Conservation (phyloP, 495 filamentous ascomycete genomes). For the Neurospora terricola region DNA sequence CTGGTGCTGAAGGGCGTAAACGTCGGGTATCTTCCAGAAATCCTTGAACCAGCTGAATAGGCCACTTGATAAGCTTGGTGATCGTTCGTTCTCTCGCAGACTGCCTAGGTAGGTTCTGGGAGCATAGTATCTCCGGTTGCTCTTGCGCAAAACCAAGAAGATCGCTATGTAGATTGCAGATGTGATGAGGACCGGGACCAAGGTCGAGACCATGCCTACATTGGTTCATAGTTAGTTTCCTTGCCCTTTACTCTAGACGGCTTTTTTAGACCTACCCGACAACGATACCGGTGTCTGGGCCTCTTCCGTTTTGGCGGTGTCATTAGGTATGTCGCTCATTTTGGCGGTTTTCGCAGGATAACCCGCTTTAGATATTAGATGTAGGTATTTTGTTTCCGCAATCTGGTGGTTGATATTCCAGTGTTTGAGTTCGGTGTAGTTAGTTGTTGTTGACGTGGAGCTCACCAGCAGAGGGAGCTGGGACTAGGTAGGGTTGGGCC, state of each 20-base stretch:
- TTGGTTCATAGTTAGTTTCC: background rate
- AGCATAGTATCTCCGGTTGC: slow-evolving; percentile 68
- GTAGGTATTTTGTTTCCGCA: background rate
- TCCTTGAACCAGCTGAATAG: slow-evolving; percentile 63
- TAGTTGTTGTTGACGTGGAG: background rate
- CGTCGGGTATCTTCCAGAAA: slow-evolving; percentile 74
- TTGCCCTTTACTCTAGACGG: background rate
- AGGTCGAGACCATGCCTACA: slow-evolving; percentile 53
- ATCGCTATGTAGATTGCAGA: slow-evolving; percentile 53
- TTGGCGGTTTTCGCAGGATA: slow-evolving; percentile 12
- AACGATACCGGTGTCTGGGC: slow-evolving; percentile 9
- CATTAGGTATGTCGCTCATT: slow-evolving; percentile 4
- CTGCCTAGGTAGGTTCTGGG: slow-evolving; percentile 80
- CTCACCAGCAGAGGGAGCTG: background rate
- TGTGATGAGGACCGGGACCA: slow-evolving; percentile 58
- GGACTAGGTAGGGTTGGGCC: background rate
- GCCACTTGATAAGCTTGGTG: slow-evolving; percentile 57
- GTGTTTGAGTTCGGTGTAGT: background rate
- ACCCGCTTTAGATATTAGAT: slow-evolving; percentile 3
- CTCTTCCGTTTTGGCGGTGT: background rate
- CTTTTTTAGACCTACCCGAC: slow-evolving; percentile 15
- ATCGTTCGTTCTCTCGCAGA: slow-evolving; percentile 57
- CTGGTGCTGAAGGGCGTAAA: slow-evolving; percentile 78
- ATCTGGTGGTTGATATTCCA: background rate
- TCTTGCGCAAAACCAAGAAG: slow-evolving; percentile 70